A percentile compares a stretch with the other conserved stretches of the same genome.
Conservation (phyloP, 352 stramenopile species). For the Globisporangium paddicum region DNA sequence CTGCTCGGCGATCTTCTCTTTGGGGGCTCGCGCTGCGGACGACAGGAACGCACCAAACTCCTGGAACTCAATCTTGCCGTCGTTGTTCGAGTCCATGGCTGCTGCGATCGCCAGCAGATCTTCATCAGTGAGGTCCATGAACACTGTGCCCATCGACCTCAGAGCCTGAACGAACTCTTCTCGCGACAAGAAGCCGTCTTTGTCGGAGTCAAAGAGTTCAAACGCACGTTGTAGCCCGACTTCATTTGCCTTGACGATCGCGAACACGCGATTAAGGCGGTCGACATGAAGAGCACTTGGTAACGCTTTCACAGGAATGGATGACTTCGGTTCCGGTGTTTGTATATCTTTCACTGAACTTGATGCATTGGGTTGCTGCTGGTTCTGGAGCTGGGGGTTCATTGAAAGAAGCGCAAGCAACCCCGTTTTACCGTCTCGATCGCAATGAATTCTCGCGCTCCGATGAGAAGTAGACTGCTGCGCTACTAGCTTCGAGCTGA, state of each 20-base stretch:
- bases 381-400: conserved; percentile 10
- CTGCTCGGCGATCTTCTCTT: conserved; percentile 1
- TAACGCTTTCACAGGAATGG: not conserved
- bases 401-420: conserved; percentile 54
- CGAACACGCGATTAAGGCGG: conserved; percentile 35
- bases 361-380: not conserved
- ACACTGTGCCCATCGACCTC: conserved; percentile 38
- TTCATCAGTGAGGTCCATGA: conserved; percentile 32
- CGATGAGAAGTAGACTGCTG: conserved; percentile 6
- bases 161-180: conserved; percentile 46
- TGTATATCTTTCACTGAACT: not conserved
- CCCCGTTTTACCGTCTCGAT: conserved; percentile 35
- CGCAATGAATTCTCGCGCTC: conserved; percentile 49
- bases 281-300: conserved; percentile 17
- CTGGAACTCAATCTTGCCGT: conserved; percentile 35
- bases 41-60: conserved; percentile 40
- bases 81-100: conserved; percentile 42
- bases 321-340: not conserved
- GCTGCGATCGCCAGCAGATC: conserved; percentile 28
- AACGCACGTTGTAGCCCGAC: conserved; percentile 33
- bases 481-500: conserved; percentile 23
- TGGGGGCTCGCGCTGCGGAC: not conserved
- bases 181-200: conserved; percentile 38
- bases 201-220: conserved; percentile 33
- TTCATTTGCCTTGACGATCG: conserved; percentile 25